Evolutionary conservation across 2,329 filamentous ascomycete species (phyloP).

Genomic region (Pyrenophora seminiperda): DNA sequence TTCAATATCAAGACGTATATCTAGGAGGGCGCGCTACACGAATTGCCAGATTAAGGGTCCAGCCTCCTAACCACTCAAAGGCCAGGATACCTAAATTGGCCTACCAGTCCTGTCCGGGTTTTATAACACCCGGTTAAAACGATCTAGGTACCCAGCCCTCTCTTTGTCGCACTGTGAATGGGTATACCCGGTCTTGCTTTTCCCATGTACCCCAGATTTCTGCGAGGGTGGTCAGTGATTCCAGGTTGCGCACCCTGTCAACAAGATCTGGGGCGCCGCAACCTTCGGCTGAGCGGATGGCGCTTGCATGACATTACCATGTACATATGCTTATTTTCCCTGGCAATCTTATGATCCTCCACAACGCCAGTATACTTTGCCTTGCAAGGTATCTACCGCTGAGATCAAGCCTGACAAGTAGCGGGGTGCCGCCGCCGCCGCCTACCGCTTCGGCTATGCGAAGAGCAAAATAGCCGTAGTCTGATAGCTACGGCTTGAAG

Average conservation of each 20-base stretch:
- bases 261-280: constrained; percentile 11
- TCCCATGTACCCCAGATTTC: constrained; percentile 16
- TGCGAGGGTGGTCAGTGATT: constrained; percentile 10
- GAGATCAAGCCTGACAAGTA: constrained; percentile 15
- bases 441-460: constrained; percentile 19
- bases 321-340: constrained; percentile 5
- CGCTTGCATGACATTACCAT: constrained; percentile 8
- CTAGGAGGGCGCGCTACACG: background rate
- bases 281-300: constrained; percentile 21
- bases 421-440: constrained; percentile 4
- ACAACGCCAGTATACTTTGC: constrained; percentile 10
- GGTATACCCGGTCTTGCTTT: constrained; percentile 2
- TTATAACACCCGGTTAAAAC: constrained; percentile 1
- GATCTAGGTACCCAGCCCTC: constrained; percentile 3
- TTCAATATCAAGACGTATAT: constrained; percentile 3
- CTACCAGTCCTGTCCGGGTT: constrained; percentile 1
- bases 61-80: constrained; percentile 3
- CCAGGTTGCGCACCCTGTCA: constrained; percentile 8
- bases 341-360: constrained; percentile 15
- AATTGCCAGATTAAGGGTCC: constrained; percentile 15
- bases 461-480: constrained; percentile 16
- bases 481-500: constrained; percentile 11
- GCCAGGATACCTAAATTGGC: constrained; percentile 6
- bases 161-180: background rate
- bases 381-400: constrained; percentile 10